Evolutionary conservation across 805 yeast genomes (phyloP).

Genomic region (Candida ulmi): DNA sequence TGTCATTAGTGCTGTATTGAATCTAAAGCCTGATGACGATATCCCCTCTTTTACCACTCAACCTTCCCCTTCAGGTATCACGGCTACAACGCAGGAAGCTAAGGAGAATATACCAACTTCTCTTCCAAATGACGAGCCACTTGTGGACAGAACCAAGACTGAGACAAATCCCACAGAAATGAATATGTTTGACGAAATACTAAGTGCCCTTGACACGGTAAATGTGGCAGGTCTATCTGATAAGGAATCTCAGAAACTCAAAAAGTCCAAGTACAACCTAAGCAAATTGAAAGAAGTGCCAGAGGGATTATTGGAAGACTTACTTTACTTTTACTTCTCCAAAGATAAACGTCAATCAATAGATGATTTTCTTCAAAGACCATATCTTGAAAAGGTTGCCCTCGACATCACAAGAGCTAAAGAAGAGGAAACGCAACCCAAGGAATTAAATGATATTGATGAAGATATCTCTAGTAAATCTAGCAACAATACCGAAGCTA

Average conservation of each 20-base stretch:
- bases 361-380: background rate
- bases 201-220: background rate
- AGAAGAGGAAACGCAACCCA: background rate
- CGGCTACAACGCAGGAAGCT: too few relatives aligned
- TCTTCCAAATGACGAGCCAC: too few relatives aligned
- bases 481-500: too few relatives aligned
- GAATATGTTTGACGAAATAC: background rate
- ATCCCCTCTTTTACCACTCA: too few relatives aligned
- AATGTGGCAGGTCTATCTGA: background rate
- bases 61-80: too few relatives aligned
- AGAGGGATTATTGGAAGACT: background rate
- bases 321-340: background rate
- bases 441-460: too few relatives aligned
- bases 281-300: slow-evolving; percentile 1
- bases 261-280: background rate
- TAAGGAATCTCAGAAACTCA: background rate
- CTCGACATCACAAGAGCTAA: background rate
- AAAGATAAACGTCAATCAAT: background rate
- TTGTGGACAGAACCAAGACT: too few relatives aligned
- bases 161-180: too few relatives aligned
- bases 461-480: too few relatives aligned
- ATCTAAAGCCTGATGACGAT: too few relatives aligned
- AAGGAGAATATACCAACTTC: too few relatives aligned
- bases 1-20: too few relatives aligned
- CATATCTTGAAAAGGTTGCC: background rate